Percentiles rank a stretch among this genome's conserved stretches.
Evolutionary conservation across 148 eudicot genomes (phyloP).

Genomic region (Polygonum aviculare): DNA sequence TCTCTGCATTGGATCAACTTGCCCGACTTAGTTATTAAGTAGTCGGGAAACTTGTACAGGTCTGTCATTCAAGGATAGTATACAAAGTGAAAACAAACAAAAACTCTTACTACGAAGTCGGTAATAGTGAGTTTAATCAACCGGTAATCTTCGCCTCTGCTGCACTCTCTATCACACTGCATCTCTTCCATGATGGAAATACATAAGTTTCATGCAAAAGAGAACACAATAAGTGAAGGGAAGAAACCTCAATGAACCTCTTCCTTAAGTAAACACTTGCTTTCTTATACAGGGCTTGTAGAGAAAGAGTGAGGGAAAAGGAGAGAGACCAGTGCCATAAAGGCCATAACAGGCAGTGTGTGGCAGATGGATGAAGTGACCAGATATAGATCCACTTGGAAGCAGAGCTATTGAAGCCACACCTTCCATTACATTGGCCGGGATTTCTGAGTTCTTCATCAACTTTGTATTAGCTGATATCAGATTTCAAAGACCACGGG

Average conservation of each 20-base stretch:
- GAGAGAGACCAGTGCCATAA: slow-evolving; percentile 62
- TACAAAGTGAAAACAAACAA: neutral
- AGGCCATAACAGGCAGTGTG: slow-evolving; percentile 84
- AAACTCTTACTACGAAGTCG: slow-evolving; percentile 31
- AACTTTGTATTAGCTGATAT: neutral
- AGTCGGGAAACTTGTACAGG: neutral
- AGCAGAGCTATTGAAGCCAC: slow-evolving; percentile 83
- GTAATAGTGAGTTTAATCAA: slow-evolving; percentile 79
- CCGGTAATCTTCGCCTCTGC: slow-evolving; percentile 98
- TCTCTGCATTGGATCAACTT: slow-evolving; percentile 29
- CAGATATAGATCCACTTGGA: slow-evolving; percentile 80
- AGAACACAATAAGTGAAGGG: neutral
- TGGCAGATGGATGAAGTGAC: slow-evolving; percentile 90
- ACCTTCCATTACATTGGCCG: slow-evolving; percentile 57
- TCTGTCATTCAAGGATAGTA: neutral
- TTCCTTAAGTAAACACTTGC: neutral
- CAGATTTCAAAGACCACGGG: no score
- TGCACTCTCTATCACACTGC: slow-evolving; percentile 94
- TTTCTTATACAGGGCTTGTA: neutral
- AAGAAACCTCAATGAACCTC: neutral
- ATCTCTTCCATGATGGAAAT: slow-evolving; percentile 35
- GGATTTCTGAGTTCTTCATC: slow-evolving; percentile 3
- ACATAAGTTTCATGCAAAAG: neutral
- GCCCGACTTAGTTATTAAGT: neutral
- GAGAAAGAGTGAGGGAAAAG: neutral